Percentiles rank a stretch among this genome's conserved stretches.
phyloP scores from a whole-genome alignment of 2,329 filamentous ascomycete species.

The Fonsecaea erecta region DNA sequence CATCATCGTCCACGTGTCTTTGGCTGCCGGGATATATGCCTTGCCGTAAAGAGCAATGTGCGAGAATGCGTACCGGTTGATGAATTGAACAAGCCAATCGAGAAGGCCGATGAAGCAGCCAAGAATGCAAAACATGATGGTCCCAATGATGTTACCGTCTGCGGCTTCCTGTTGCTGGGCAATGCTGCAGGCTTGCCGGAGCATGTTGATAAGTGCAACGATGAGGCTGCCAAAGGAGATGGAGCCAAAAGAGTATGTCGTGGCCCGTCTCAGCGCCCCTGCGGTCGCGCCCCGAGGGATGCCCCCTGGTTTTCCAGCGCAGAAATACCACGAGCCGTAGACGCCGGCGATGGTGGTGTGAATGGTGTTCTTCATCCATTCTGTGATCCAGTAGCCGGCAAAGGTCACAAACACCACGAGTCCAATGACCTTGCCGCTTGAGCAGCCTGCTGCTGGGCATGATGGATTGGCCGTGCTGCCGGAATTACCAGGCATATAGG shows the following conservation, averaged over 20 bases:
- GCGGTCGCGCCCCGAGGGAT: constrained; percentile 80
- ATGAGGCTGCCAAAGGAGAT: constrained; percentile 85
- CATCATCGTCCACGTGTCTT: constrained; percentile 90
- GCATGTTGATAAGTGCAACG: constrained; percentile 82
- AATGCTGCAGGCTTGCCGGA: constrained; percentile 81
- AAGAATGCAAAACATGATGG: constrained; percentile 73
- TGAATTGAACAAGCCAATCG: constrained; percentile 83
- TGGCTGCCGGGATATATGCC: constrained; percentile 81
- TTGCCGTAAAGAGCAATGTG: constrained; percentile 95
- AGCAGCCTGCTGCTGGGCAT: constrained; percentile 64
- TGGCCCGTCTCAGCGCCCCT: constrained; percentile 77
- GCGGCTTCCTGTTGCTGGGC: constrained; percentile 68
- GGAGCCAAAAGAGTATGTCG: constrained; percentile 91
- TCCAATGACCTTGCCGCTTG: constrained; percentile 77
- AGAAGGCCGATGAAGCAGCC: constrained; percentile 76
- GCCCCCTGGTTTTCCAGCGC: constrained; percentile 61
- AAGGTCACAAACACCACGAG: constrained; percentile 87
- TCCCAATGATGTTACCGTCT: constrained; percentile 70
- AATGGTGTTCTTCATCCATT: constrained; percentile 92
- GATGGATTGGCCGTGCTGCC: constrained; percentile 55
- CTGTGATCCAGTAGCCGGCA: constrained; percentile 89
- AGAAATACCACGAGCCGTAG: constrained; percentile 94
- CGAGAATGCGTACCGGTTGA: constrained; percentile 91
- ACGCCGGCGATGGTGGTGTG: constrained; percentile 86
- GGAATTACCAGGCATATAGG: constrained; percentile 69